These are phyloP conservation scores for Eimeria tenella DNA, from an alignment of 169 alveolate genomes.

Conservation along the genomic window DNA sequence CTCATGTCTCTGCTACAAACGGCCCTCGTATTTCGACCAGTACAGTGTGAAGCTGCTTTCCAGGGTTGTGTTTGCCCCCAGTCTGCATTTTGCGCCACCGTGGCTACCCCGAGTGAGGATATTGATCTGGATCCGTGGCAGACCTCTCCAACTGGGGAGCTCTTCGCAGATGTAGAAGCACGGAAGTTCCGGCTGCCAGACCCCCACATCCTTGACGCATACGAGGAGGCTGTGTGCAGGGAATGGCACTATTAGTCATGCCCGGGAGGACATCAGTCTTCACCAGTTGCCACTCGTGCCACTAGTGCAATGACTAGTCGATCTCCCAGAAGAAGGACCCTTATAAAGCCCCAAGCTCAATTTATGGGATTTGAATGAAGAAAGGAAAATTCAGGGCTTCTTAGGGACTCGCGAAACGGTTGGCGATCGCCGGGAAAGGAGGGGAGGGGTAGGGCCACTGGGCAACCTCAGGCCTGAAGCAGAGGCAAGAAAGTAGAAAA, in stretches of 20 bases:
- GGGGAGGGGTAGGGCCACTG: constrained; percentile 12
- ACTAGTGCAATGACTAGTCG: no score
- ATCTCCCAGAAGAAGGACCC: no score
- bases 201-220: constrained; percentile 41
- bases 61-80: constrained; percentile 35
- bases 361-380: no score
- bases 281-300: neutral
- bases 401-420: no score
- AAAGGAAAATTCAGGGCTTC: no score
- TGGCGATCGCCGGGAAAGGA: neutral
- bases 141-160: constrained; percentile 3
- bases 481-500: neutral
- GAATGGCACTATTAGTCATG: neutral
- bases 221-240: neutral
- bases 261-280: neutral
- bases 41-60: neutral
- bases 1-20: constrained; percentile 53
- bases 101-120: neutral
- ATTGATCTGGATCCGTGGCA: constrained; percentile 28
- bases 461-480: constrained; percentile 17
- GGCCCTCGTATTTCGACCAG: neutral
- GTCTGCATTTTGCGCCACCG: constrained; percentile 1
- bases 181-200: neutral
- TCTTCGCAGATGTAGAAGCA: neutral
- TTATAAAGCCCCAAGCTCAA: no score